A percentile compares a stretch with the other conserved stretches of the same genome.
These are phyloP conservation scores for Spiraea crenata DNA, from an alignment of 331 rosid species.

Conservation along the genomic window DNA sequence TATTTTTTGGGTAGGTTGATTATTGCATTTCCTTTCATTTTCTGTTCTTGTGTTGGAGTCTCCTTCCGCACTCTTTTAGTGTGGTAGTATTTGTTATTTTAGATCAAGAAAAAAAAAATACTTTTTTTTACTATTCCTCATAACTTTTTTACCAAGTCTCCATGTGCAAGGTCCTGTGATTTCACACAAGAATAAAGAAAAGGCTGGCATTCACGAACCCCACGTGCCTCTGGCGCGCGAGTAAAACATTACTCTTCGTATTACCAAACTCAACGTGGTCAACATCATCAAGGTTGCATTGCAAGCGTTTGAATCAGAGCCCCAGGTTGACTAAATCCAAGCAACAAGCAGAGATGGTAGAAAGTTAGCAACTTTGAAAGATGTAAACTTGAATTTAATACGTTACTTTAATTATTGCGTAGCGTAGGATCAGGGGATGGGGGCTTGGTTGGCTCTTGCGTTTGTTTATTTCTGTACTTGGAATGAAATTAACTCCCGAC, in stretches of 20 bases:
- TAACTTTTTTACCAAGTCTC: background rate
- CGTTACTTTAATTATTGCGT: background rate
- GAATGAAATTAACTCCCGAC: background rate
- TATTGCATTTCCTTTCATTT: too few relatives aligned
- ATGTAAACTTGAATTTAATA: slow-evolving; percentile 26
- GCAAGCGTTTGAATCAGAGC: slow-evolving; percentile 30
- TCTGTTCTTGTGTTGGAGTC: too few relatives aligned
- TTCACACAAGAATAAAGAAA: background rate
- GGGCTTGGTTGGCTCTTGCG: slow-evolving; percentile 4
- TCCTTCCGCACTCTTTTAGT: too few relatives aligned
- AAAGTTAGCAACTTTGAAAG: slow-evolving; percentile 18
- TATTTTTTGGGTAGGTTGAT: too few relatives aligned
- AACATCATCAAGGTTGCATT: slow-evolving; percentile 29
- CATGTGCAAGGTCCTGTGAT: slow-evolving; percentile 3
- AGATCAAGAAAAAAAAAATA: too few relatives aligned
- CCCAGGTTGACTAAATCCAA: slow-evolving; percentile 36
- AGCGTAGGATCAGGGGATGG: slow-evolving; percentile 28
- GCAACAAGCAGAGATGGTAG: background rate
- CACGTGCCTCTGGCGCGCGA: slow-evolving; percentile 49
- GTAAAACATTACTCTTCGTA: slow-evolving; percentile 11
- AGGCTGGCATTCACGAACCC: slow-evolving; percentile 20
- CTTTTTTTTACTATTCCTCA: background rate
- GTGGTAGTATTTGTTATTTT: too few relatives aligned
- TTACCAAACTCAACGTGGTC: slow-evolving; percentile 31
- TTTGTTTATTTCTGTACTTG: slow-evolving; percentile 20